Evolutionary conservation across 306 rosid genomes (phyloP).

Genomic region (Prunus campanulata): DNA sequence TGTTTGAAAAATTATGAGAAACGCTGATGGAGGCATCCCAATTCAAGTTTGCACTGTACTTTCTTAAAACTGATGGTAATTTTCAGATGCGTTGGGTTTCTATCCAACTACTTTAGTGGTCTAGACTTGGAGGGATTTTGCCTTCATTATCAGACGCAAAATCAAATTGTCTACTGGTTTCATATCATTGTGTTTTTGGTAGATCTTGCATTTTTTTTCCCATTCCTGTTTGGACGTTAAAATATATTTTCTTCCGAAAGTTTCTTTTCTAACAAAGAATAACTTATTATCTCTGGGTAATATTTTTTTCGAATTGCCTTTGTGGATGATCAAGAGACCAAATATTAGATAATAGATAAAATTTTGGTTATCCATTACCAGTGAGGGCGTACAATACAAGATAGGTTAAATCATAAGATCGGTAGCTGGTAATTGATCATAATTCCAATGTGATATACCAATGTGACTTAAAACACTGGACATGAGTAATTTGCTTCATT

Average conservation of each 20-base stretch:
- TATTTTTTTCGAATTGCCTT: not conserved
- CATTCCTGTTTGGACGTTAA: not conserved
- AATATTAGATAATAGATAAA: not conserved
- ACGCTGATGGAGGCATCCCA: not conserved
- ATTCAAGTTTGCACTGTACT: not conserved
- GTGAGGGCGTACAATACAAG: not conserved
- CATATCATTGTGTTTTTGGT: not conserved
- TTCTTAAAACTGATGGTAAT: not conserved
- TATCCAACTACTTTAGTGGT: not conserved
- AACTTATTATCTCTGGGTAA: not conserved
- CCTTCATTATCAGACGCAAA: not conserved
- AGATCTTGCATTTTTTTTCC: not conserved
- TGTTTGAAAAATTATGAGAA: not conserved
- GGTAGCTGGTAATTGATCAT: not conserved
- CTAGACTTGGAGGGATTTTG: not conserved
- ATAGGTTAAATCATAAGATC: not conserved
- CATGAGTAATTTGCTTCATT: not conserved
- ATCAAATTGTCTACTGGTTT: not conserved
- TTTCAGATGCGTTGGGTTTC: not conserved
- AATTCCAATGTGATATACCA: not conserved
- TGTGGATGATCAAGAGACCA: not conserved
- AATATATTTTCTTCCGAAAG: too few species aligned
- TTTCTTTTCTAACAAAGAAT: not conserved
- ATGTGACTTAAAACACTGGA: not conserved
- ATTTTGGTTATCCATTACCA: not conserved